Conservation (phyloP, 2,329 filamentous ascomycete genomes). For the Camillea tinctor region DNA sequence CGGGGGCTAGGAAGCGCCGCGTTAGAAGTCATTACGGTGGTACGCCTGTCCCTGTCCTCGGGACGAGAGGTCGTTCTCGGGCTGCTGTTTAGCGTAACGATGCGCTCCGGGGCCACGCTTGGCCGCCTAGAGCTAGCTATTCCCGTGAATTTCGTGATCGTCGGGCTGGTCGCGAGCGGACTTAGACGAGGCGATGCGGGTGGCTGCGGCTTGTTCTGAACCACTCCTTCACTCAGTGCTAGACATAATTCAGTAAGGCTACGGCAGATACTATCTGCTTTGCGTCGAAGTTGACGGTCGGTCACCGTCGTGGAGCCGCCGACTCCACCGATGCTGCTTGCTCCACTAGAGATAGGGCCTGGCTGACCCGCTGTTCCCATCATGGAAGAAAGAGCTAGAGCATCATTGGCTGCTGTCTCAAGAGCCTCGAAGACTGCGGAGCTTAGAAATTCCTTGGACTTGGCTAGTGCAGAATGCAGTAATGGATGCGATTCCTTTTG, state of each 20-base stretch:
- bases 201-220: constrained; percentile 35
- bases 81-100: constrained; percentile 38
- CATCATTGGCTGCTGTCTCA: constrained; percentile 79
- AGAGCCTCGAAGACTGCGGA: constrained; percentile 74
- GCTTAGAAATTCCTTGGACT: constrained; percentile 69
- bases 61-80: constrained; percentile 50
- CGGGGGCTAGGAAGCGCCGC: constrained; percentile 45
- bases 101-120: constrained; percentile 38
- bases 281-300: constrained; percentile 83
- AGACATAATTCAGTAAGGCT: constrained; percentile 91
- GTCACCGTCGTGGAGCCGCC: constrained; percentile 50
- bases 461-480: constrained; percentile 75
- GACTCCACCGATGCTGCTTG: constrained; percentile 56
- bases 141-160: constrained; percentile 40
- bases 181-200: constrained; percentile 27
- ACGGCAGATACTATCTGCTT: constrained; percentile 89
- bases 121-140: constrained; percentile 40
- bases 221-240: constrained; percentile 66
- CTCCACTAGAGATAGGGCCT: constrained; percentile 65
- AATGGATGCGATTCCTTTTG: constrained; percentile 69
- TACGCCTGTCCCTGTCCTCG: constrained; percentile 55
- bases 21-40: constrained; percentile 45
- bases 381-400: constrained; percentile 73
- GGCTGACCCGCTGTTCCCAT: constrained; percentile 71
- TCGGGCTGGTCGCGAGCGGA: constrained; percentile 42